Percentiles rank a stretch among this genome's conserved stretches.
phyloP scores from a whole-genome alignment of 2,329 filamentous ascomycete genomes.

The Fusarium pilosicola region DNA sequence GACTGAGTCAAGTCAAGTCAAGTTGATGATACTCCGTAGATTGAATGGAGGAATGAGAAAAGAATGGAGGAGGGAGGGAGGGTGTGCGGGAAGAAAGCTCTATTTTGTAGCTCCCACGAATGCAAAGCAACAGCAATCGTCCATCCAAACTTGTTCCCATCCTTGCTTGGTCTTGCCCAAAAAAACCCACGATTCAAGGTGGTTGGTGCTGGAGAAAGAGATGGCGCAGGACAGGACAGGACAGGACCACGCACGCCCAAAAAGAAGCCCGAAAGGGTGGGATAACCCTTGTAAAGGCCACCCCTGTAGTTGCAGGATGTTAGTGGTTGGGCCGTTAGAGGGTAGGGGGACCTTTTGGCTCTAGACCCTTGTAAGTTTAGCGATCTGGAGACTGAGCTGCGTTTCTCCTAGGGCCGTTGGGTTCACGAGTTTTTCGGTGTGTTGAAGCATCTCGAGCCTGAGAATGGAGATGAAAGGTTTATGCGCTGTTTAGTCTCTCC shows the following conservation, averaged over 20 bases:
- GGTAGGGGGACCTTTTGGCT: constrained; percentile 1
- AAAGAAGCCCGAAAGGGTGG: constrained; percentile 1
- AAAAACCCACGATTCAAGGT: constrained; percentile 9
- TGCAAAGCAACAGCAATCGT: not conserved
- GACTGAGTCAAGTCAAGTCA: not conserved
- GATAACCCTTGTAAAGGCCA: constrained; percentile 20
- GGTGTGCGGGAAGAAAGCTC: constrained; percentile 24
- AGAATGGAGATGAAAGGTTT: constrained; percentile 13
- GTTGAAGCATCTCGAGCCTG: not conserved
- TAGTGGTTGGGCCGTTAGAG: constrained; percentile 30
- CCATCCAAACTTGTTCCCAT: constrained; percentile 15
- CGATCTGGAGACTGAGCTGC: not conserved
- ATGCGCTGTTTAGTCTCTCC: not conserved
- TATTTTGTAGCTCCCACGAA: constrained; percentile 29
- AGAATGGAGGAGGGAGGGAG: not conserved
- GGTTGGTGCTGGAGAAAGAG: constrained; percentile 34
- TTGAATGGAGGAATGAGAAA: not conserved
- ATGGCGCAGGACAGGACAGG: constrained; percentile 30
- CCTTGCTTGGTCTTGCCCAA: not conserved
- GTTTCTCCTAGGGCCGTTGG: not conserved
- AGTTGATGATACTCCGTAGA: not conserved
- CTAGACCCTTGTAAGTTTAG: not conserved
- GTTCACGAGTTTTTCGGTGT: constrained; percentile 4
- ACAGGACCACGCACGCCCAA: constrained; percentile 5
- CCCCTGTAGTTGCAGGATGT: constrained; percentile 20